Evolutionary conservation across 2,329 filamentous ascomycete species (phyloP).

Genomic region (Aspergillus intermedius): DNA sequence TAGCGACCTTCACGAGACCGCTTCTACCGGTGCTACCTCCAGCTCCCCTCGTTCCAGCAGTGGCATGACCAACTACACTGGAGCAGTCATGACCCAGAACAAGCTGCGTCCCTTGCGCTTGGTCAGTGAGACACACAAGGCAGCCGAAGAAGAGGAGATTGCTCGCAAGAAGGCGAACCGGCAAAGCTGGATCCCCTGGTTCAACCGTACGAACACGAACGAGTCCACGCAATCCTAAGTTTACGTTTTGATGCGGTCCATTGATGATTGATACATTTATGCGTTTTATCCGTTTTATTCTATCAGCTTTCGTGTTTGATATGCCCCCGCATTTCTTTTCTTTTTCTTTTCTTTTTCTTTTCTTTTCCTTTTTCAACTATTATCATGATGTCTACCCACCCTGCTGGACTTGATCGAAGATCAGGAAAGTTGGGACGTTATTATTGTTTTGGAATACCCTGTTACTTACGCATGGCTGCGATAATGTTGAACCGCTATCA

Average conservation of each 20-base stretch:
- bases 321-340: background rate
- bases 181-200: constrained; percentile 44
- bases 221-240: constrained; percentile 14
- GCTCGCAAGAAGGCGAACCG: constrained; percentile 41
- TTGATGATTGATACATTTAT: background rate
- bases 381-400: background rate
- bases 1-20: constrained; percentile 43
- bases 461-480: constrained; percentile 8
- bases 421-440: background rate
- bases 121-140: constrained; percentile 49
- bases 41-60: constrained; percentile 58
- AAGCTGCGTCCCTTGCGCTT: constrained; percentile 81
- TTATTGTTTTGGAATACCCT: constrained; percentile 14
- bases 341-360: too few species aligned
- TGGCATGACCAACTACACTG: constrained; percentile 63
- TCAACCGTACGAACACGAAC: constrained; percentile 32
- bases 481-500: constrained; percentile 2
- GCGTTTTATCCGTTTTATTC: constrained; percentile 3
- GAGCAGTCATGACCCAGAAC: constrained; percentile 56
- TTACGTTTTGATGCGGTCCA: background rate
- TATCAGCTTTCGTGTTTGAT: constrained; percentile 1
- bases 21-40: constrained; percentile 41
- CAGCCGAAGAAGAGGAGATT: constrained; percentile 37
- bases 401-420: too few species aligned
- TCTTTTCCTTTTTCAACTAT: background rate